A percentile compares a stretch with the other conserved stretches of the same genome.
phyloP scores from a whole-genome alignment of 345 rosid species.

The Durio zibethinus region DNA sequence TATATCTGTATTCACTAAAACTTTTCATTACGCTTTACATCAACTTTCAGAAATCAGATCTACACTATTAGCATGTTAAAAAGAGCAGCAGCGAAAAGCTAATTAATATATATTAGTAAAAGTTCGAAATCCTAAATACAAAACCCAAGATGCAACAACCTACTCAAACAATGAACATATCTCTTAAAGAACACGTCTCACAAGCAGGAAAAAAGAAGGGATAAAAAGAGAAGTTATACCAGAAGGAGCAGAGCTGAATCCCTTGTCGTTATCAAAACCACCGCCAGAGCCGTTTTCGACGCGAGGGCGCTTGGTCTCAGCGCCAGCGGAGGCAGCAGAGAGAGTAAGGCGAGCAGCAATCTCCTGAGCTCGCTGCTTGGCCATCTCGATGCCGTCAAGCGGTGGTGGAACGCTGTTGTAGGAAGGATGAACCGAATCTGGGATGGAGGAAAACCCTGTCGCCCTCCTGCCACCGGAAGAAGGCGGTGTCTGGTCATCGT shows the following conservation, averaged over 20 bases:
- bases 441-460: slow-evolving; percentile 88
- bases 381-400: slow-evolving; percentile 72
- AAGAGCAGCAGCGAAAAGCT: background rate
- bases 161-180: background rate
- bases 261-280: slow-evolving; percentile 55
- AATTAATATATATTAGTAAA: background rate
- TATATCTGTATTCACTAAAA: slow-evolving; percentile 39
- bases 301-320: slow-evolving; percentile 76
- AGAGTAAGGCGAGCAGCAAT: slow-evolving; percentile 78
- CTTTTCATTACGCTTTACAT: background rate
- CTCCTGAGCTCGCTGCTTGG: slow-evolving; percentile 88
- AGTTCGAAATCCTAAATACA: background rate
- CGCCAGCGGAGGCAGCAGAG: slow-evolving; percentile 32
- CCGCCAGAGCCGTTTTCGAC: slow-evolving; percentile 63
- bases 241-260: slow-evolving; percentile 47
- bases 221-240: slow-evolving; percentile 25
- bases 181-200: background rate
- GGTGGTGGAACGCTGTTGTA: slow-evolving; percentile 83
- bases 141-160: background rate
- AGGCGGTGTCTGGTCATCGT: slow-evolving; percentile 71
- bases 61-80: background rate
- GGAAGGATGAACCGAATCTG: slow-evolving; percentile 49
- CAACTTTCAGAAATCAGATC: background rate
- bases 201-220: background rate
- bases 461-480: slow-evolving; percentile 49